Conservation (phyloP, 2,329 filamentous ascomycete species). For the Knufia petricola region DNA sequence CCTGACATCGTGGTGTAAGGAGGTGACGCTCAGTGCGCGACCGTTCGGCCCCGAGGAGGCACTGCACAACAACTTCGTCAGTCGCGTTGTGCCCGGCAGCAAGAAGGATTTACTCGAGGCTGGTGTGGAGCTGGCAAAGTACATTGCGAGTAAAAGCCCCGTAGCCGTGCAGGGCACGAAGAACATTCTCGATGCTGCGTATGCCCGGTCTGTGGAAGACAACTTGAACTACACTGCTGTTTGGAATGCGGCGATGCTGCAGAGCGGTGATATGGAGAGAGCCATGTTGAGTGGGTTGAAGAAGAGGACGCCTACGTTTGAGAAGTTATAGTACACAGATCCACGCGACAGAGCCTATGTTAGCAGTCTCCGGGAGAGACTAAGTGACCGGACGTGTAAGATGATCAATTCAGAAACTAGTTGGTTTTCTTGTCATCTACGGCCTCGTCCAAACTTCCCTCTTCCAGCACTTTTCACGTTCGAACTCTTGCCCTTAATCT, state of each 20-base stretch:
- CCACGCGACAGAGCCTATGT: no score
- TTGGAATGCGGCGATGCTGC: conserved; percentile 78
- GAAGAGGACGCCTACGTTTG: conserved; percentile 70
- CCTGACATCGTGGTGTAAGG: conserved; percentile 38
- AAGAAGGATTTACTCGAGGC: conserved; percentile 55
- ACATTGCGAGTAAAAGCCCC: conserved; percentile 72
- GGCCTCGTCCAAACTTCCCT: conserved; percentile 29
- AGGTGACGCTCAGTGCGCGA: conserved; percentile 37
- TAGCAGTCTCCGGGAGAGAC: background rate
- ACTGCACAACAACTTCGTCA: conserved; percentile 35
- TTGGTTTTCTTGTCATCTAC: background rate
- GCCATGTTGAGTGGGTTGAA: conserved; percentile 68
- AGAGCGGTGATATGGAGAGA: conserved; percentile 65
- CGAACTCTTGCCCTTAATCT: conserved; percentile 33
- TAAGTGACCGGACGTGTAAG: background rate
- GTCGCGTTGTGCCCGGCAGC: conserved; percentile 27
- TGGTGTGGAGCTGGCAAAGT: conserved; percentile 52
- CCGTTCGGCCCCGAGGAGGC: conserved; percentile 38
- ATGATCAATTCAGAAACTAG: no score
- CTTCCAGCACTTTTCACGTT: conserved; percentile 27
- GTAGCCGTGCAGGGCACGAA: conserved; percentile 83
- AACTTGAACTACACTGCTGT: conserved; percentile 76
- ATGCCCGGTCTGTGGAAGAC: conserved; percentile 68
- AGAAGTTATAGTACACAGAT: no score
- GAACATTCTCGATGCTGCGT: conserved; percentile 70